Evolutionary conservation across 2,329 filamentous ascomycete species (phyloP).

Genomic region (Fusarium euwallaceae): DNA sequence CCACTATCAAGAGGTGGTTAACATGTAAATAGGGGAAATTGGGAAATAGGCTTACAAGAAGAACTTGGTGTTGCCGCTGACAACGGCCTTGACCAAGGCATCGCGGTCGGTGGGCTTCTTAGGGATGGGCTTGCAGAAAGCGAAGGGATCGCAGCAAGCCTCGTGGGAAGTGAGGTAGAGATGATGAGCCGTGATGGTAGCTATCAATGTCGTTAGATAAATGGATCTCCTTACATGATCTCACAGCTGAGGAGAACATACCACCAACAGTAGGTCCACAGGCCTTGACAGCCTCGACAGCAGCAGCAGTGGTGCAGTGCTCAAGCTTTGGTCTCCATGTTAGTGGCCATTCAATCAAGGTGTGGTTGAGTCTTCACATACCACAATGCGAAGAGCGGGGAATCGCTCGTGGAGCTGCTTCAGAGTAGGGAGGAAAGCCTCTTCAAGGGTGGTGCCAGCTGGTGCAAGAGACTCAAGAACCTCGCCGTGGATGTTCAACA

Average conservation of each 20-base stretch:
- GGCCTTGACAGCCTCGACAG: slow-evolving; percentile 80
- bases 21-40: neutral
- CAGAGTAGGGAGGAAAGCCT: slow-evolving; percentile 83
- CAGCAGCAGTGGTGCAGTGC: slow-evolving; percentile 89
- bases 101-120: slow-evolving; percentile 80
- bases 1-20: slow-evolving; percentile 50
- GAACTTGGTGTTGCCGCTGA: slow-evolving; percentile 73
- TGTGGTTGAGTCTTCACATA: slow-evolving; percentile 21
- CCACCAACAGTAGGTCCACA: slow-evolving; percentile 82
- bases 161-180: slow-evolving; percentile 84
- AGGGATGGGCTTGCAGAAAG: slow-evolving; percentile 83
- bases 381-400: slow-evolving; percentile 76
- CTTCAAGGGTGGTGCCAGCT: slow-evolving; percentile 60
- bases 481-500: slow-evolving; percentile 96
- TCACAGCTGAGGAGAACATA: slow-evolving; percentile 37
- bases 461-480: slow-evolving; percentile 67
- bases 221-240: neutral
- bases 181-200: slow-evolving; percentile 89
- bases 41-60: slow-evolving; percentile 71
- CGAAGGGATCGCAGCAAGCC: slow-evolving; percentile 66
- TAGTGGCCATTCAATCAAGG: neutral
- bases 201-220: slow-evolving; percentile 49
- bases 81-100: slow-evolving; percentile 76
- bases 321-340: slow-evolving; percentile 64
- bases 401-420: slow-evolving; percentile 79